Evolutionary conservation across 2,329 filamentous ascomycete genomes (phyloP), one percentile per base, ranked within the genome.

Genomic region (Tolypocladium album): DNA sequence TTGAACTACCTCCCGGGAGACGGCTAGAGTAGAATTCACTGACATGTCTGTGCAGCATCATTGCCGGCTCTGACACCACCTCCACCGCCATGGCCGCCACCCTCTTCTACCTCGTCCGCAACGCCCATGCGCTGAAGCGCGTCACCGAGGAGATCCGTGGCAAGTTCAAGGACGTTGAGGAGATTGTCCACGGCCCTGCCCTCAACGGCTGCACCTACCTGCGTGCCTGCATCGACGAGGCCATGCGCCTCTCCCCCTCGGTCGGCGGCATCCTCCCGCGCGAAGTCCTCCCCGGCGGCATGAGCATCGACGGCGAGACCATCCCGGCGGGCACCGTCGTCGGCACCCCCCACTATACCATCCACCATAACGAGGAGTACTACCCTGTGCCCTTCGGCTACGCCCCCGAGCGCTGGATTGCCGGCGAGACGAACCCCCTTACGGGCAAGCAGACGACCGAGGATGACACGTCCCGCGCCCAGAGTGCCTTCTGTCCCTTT

Each of bases 401-500:
- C 67, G 68, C 78, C 2, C 87, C 87, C 0, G 86, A 89, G 75
- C 81, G 87, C 31, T 89, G 87, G 87, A 74, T 88, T 20, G 72
- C 73, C 1, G 82, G 80, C 5, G 76, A 74, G 52, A 67, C 64
- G 70, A 79, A 71, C 68, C 71, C 66, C 52, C 61, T 69, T 36
- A 70, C 63, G 38, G 70, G 74, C 45, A 71, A 70, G 60, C 65
- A 69, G 38, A 78, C 79, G 0, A 79, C 74, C 6, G 79, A 81
- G 60, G 77, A 79, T 1, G 81, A 83, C 58, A 74, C 83, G 1
- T 75, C 78, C 3, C 68, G 76, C 6, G 87, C 88, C 2, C 82
- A 87, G 57, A 80, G 78, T 40, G 89, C 89, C 0, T 93, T 89
- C 73, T 90, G 87, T 63, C 88, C 90, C 1, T 91, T 91, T 66